Evolutionary conservation across 306 rosid genomes (phyloP).

Genomic region (Gillenia trifoliata): DNA sequence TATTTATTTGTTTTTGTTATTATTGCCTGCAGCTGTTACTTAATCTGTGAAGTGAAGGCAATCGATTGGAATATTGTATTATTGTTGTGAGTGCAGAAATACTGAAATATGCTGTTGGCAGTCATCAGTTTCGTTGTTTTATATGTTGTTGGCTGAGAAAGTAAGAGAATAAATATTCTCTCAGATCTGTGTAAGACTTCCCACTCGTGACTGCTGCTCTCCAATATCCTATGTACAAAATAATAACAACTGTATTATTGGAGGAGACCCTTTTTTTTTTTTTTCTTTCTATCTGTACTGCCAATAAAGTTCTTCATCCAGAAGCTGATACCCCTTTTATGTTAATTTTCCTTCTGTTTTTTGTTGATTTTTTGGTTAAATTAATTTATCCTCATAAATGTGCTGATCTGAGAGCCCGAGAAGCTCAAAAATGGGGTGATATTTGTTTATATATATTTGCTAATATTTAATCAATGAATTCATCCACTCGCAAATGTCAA

Average conservation of each 20-base stretch:
- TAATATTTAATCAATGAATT: background rate
- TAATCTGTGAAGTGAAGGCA: conserved; percentile 34
- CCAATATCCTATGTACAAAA: no score
- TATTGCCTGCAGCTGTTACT: conserved; percentile 5
- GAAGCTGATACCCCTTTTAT: conserved; percentile 26
- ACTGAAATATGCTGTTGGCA: conserved; percentile 53
- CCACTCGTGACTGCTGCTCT: conserved; percentile 69
- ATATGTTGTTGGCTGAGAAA: conserved; percentile 70
- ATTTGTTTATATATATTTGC: background rate
- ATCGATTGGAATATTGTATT: conserved; percentile 40
- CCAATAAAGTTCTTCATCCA: conserved; percentile 4
- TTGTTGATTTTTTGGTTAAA: background rate
- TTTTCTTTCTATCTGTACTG: conserved; percentile 17
- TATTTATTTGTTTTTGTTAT: background rate
- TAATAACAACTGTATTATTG: conserved; percentile 62
- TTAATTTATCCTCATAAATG: background rate
- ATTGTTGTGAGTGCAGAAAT: conserved; percentile 56
- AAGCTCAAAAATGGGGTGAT: background rate
- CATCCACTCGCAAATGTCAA: background rate
- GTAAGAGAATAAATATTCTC: conserved; percentile 46
- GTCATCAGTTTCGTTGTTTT: conserved; percentile 55
- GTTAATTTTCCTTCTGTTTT: background rate
- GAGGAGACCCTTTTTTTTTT: conserved; percentile 25
- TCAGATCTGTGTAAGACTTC: conserved; percentile 44
- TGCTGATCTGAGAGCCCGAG: background rate